These are phyloP conservation scores for Pachyrhizus erosus DNA, from an alignment of 306 rosid species.

Conservation along the genomic window DNA sequence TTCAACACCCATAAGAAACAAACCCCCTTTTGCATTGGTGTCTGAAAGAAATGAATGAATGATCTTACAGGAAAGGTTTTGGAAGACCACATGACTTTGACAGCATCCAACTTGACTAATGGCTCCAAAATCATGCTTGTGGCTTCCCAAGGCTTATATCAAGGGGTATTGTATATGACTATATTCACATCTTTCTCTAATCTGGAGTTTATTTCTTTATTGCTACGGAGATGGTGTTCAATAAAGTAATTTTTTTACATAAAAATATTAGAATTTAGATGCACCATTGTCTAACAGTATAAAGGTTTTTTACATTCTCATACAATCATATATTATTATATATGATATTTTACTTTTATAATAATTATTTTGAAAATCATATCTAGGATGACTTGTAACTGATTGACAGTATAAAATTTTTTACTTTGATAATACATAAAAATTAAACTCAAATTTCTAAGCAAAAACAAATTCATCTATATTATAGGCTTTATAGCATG, in stretches of 20 bases:
- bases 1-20: neutral
- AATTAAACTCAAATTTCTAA: neutral
- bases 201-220: neutral
- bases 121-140: slow-evolving; percentile 91
- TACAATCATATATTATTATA: neutral
- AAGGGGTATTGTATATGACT: slow-evolving; percentile 70
- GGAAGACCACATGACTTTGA: slow-evolving; percentile 73
- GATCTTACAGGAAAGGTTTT: slow-evolving; percentile 74
- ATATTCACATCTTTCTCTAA: neutral
- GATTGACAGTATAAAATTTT: neutral
- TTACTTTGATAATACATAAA: neutral
- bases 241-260: neutral
- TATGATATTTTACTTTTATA: neutral
- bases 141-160: slow-evolving; percentile 93
- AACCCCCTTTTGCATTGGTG: slow-evolving; percentile 6
- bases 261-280: neutral
- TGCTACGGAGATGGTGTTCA: neutral
- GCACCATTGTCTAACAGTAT: neutral
- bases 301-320: neutral
- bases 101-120: slow-evolving; percentile 61
- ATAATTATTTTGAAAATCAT: neutral
- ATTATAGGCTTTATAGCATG: neutral
- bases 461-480: neutral
- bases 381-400: neutral
- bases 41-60: slow-evolving; percentile 11